Evolutionary conservation across 1,284 basidiomycete species (phyloP), one percentile per base, ranked within the genome.

Genomic region (Golubevia sp.): DNA sequence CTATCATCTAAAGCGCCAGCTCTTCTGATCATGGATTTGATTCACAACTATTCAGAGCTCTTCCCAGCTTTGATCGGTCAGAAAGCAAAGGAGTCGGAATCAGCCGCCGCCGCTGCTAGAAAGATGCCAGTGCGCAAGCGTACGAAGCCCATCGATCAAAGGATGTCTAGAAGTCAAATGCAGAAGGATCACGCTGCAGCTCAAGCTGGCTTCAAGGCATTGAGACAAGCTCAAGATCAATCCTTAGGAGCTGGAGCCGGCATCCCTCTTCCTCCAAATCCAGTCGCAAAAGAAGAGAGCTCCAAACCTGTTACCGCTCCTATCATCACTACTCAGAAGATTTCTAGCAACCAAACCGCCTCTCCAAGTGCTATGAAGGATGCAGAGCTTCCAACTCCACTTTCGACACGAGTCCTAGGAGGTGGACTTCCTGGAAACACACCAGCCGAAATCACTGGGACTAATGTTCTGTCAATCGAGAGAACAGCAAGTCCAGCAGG

Each of bases 101-200:
- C 55, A 15, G 63, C 61, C 5, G 56, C 53, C 8, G 52, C 54
- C 1, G 58, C 53, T 4, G 30, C 58, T 13, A 89, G 93, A 55
- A 90, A 89, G 63, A 86, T 91, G 59, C 93, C 92, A 3, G 82
- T 89, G 23, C 88, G 94, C 52, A 96, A 95, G 80, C 90, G 92
- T 58, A 96, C 94, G 1, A 90, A 91, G 0, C 91, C 91, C 0
- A 86, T 97, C 52, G 95, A 97, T 84, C 90, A 94, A 89, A 44
- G 11, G 38, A 44, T 44, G 38, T 13, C 11, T 44, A 13, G 30
- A 34, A 34, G 30, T 18, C 38, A 44, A 44, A 44, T 44, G 38
- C 38, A 44, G 18, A 44, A 44, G 38, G 18, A 44, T 44, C 38
- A 44, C 38, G 38, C 38, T 18, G 38, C 11, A 44, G 18, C 38